Evolutionary conservation across 179 eudicot genomes (phyloP).

Genomic region (Actinidia polygama): DNA sequence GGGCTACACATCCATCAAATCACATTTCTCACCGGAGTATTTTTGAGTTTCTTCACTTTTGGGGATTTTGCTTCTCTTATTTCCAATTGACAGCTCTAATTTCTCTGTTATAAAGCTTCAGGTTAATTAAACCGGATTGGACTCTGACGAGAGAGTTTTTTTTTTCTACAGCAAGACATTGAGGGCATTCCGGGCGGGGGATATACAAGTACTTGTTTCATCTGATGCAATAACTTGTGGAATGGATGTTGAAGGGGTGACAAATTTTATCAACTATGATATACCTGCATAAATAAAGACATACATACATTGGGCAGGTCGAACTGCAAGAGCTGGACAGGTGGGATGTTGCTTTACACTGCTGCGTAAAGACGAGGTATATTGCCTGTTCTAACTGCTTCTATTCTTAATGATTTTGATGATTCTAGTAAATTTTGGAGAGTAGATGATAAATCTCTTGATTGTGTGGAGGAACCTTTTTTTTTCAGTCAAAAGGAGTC

Average conservation of each 20-base stretch:
- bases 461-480: not conserved
- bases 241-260: slow-evolving; percentile 95
- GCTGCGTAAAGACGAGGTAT: slow-evolving; percentile 76
- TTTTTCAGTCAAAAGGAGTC: not conserved
- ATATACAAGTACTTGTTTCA: slow-evolving; percentile 76
- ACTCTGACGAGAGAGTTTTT: not conserved
- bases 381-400: slow-evolving; percentile 4
- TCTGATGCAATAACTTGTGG: slow-evolving; percentile 98
- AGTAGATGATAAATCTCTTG: not conserved
- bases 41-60: not conserved
- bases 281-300: slow-evolving; percentile 82
- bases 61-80: not conserved
- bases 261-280: slow-evolving; percentile 87
- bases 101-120: not conserved
- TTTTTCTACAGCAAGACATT: slow-evolving; percentile 67
- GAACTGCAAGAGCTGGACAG: slow-evolving; percentile 96
- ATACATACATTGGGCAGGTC: slow-evolving; percentile 93
- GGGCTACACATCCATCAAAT: no score
- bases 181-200: slow-evolving; percentile 75
- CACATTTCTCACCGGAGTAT: no score
- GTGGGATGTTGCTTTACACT: slow-evolving; percentile 88
- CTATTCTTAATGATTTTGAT: slow-evolving; percentile 5
- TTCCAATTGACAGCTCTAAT: not conserved
- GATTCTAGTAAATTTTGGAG: not conserved
- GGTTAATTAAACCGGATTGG: not conserved